Conservation (phyloP, 208 protist species). For the Trypanosoma caninum region DNA sequence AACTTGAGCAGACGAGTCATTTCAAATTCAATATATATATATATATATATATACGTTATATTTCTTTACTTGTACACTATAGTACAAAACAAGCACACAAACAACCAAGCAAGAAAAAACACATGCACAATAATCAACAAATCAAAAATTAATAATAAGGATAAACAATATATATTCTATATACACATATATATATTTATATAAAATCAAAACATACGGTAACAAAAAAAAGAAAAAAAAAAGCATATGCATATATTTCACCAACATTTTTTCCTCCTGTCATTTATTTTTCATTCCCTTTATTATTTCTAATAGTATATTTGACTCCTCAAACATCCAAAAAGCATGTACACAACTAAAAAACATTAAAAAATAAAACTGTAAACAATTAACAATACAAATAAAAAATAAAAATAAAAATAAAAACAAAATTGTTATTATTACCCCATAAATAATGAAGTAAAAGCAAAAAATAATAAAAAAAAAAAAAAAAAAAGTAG, state of each 20-base stretch:
- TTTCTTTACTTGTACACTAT: too few species aligned
- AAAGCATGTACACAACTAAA: background rate
- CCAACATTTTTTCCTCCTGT: background rate
- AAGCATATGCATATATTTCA: background rate
- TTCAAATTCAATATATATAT: background rate
- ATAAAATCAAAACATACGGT: background rate
- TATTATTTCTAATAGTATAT: too few species aligned
- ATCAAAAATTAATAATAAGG: background rate
- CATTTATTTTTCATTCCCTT: background rate
- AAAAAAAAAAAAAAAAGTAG: constrained; percentile 17
- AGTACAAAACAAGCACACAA: background rate
- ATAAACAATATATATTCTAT: background rate
- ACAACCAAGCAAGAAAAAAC: background rate
- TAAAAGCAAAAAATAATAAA: background rate
- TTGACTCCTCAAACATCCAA: background rate
- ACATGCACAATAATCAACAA: background rate
- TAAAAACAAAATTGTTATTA: constrained; percentile 1
- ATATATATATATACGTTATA: too few species aligned
- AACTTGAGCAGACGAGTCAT: constrained; percentile 25
- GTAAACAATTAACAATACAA: background rate
- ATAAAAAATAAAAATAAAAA: background rate
- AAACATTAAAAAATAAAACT: background rate
- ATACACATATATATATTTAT: constrained; percentile 8
- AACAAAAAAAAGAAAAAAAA: constrained; percentile 4
- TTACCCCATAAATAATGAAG: background rate